Evolutionary conservation across 106 monocot species (phyloP).

Genomic region (Alisma plantagoaquatica): DNA sequence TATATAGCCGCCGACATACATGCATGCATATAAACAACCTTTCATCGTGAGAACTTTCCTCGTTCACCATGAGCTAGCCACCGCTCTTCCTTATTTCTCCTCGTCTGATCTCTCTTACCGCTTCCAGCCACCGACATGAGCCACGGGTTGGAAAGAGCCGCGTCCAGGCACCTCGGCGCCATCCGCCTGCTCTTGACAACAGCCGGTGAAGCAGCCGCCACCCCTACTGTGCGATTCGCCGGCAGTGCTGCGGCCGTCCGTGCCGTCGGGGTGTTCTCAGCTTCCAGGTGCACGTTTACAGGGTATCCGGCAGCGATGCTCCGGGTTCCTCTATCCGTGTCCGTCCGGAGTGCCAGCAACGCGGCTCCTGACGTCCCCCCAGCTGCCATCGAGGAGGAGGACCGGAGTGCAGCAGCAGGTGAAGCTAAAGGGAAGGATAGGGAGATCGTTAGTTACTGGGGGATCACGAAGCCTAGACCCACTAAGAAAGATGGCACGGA

Average conservation of each 20-base stretch:
- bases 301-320: no score
- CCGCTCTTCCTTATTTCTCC: background rate
- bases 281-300: no score
- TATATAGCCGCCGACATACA: no score
- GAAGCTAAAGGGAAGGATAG: slow-evolving; percentile 9
- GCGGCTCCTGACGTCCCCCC: background rate
- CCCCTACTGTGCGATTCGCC: background rate
- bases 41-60: background rate
- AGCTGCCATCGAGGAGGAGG: background rate
- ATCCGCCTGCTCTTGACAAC: slow-evolving; percentile 16
- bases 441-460: slow-evolving; percentile 50
- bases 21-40: no score
- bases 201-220: background rate
- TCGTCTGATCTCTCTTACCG: background rate
- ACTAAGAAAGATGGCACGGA: slow-evolving; percentile 41
- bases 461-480: slow-evolving; percentile 22
- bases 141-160: slow-evolving; percentile 4
- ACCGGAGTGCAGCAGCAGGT: slow-evolving; percentile 5
- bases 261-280: no score
- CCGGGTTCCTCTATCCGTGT: background rate
- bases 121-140: background rate
- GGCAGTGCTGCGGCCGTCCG: background rate
- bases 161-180: slow-evolving; percentile 15
- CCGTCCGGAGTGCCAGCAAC: slow-evolving; percentile 9
- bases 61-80: background rate